Conservation (phyloP, 495 filamentous ascomycete species). For the Aspergillus kassunensis region DNA sequence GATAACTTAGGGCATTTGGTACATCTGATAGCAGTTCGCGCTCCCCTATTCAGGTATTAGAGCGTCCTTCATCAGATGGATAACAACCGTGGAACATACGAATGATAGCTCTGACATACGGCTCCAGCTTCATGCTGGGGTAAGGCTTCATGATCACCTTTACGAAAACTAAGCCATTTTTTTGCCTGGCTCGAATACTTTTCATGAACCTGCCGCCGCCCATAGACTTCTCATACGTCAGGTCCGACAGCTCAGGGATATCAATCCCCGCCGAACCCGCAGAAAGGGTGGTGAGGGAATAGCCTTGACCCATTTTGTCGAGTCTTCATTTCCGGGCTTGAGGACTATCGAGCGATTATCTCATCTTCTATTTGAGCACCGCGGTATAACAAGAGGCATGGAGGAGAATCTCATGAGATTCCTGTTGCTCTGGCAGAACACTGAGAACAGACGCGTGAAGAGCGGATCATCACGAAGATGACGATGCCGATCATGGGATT, state of each 20-base stretch:
- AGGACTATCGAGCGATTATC: not conserved
- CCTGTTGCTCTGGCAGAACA: not conserved
- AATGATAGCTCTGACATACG: constrained; percentile 69
- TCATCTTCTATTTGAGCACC: not conserved
- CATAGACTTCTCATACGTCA: constrained; percentile 88
- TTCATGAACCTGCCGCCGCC: constrained; percentile 97
- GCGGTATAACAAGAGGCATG: not conserved
- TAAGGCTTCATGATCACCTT: constrained; percentile 94
- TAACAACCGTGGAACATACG: constrained; percentile 46
- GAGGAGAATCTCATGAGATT: not conserved
- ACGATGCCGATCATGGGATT: not conserved
- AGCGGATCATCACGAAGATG: not conserved
- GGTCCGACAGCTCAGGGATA: constrained; percentile 81
- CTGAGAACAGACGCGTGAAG: not conserved
- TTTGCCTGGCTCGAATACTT: constrained; percentile 83
- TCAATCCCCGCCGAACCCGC: constrained; percentile 91
- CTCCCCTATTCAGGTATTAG: constrained; percentile 58
- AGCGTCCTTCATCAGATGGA: not conserved
- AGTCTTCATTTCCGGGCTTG: constrained; percentile 32
- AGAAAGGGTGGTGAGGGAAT: constrained; percentile 85
- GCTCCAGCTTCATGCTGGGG: constrained; percentile 66
- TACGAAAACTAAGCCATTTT: constrained; percentile 84
- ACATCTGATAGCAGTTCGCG: constrained; percentile 73
- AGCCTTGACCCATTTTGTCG: constrained; percentile 87
- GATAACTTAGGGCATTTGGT: constrained; percentile 87